These are phyloP conservation scores for Tuber borchii DNA, from an alignment of 495 filamentous ascomycete species.

Conservation along the genomic window DNA sequence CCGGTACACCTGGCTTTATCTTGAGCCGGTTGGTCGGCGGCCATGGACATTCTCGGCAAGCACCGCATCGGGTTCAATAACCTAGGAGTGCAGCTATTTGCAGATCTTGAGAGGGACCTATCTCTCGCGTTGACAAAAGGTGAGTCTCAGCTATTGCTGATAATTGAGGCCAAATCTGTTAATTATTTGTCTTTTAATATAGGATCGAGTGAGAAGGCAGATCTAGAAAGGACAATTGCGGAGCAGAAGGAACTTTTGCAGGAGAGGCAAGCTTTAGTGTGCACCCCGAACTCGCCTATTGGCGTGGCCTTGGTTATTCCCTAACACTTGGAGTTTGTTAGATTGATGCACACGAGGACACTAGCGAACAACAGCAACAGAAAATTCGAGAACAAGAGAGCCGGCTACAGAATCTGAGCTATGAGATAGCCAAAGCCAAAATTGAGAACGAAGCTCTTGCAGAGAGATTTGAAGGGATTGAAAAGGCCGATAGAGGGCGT, in stretches of 20 bases:
- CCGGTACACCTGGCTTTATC: background rate
- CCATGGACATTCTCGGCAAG: constrained; percentile 27
- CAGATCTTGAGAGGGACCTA: constrained; percentile 27
- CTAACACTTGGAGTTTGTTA: constrained; percentile 8
- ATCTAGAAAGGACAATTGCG: constrained; percentile 15
- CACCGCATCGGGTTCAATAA: constrained; percentile 34
- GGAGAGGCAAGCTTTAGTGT: constrained; percentile 10
- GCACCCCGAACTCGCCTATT: background rate
- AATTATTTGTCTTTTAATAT: constrained; percentile 8
- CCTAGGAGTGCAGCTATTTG: constrained; percentile 28
- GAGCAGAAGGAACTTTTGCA: constrained; percentile 24
- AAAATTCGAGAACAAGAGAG: constrained; percentile 29
- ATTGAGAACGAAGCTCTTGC: constrained; percentile 19
- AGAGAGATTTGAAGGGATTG: background rate
- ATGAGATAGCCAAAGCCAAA: constrained; percentile 19
- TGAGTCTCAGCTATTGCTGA: background rate
- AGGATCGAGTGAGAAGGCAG: constrained; percentile 24
- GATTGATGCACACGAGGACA: constrained; percentile 7
- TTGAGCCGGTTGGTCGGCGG: background rate
- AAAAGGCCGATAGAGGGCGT: constrained; percentile 7
- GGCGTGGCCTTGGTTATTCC: background rate
- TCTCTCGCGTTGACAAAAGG: constrained; percentile 14
- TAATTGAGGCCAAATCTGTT: background rate
- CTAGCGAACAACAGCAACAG: constrained; percentile 16
- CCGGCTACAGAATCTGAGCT: constrained; percentile 14